Evolutionary conservation across 257 asterid genomes (phyloP).

Genomic region (Eustoma russellianum): DNA sequence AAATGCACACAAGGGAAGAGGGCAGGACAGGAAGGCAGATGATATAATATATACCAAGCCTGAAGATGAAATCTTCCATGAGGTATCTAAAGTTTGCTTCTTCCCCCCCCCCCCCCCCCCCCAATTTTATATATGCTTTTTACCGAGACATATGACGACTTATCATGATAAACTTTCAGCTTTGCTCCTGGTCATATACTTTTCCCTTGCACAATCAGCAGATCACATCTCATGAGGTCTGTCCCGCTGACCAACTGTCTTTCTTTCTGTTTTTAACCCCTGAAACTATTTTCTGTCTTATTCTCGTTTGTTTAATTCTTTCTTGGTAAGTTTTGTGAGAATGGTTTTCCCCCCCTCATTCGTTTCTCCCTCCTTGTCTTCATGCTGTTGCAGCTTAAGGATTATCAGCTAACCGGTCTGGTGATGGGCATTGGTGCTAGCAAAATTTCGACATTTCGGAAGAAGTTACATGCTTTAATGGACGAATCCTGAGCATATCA

Average conservation of each 20-base stretch:
- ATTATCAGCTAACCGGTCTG: conserved; percentile 54
- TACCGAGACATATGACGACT: conserved; percentile 10
- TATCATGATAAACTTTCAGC: conserved; percentile 41
- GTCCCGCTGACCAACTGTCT: conserved; percentile 14
- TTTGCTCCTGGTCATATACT: conserved; percentile 81
- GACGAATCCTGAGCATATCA: conserved; percentile 29
- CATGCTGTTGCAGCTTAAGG: conserved; percentile 51
- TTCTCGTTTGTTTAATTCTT: not conserved
- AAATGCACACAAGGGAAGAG: conserved; percentile 33
- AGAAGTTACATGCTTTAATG: conserved; percentile 49
- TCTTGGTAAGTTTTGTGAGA: not conserved
- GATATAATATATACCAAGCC: conserved; percentile 59
- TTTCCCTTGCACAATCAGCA: conserved; percentile 57
- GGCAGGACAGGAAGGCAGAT: conserved; percentile 26
- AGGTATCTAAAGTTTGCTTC: conserved; percentile 30
- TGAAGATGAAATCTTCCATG: conserved; percentile 68
- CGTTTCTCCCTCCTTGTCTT: not conserved
- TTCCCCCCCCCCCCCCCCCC: not conserved
- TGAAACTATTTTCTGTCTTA: not conserved
- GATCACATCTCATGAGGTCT: conserved; percentile 55
- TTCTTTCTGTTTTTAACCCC: not conserved
- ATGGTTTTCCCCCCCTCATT: too few species aligned
- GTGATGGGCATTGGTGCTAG: conserved; percentile 76
- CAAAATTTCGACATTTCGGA: conserved; percentile 41
- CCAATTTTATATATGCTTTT: conserved; percentile 3